Base-by-base conservation (phyloP, 2,329 filamentous ascomycete genomes). In the Thermoascus crustaceus region DNA sequence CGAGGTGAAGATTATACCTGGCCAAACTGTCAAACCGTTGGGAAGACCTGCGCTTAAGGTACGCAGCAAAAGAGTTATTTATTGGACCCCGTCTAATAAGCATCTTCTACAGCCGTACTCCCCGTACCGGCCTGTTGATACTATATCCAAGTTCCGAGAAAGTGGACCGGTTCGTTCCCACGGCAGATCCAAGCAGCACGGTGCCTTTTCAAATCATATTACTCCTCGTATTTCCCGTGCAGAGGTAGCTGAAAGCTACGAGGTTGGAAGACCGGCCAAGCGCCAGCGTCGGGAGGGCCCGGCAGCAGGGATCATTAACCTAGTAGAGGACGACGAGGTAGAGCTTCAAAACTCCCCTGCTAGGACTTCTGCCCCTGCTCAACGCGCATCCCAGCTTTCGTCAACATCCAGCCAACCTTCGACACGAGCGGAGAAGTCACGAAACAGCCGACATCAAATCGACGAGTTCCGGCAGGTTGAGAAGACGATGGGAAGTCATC, bases 151-250 rank as follows among this genome's bases (percentile, higher is more conserved):
- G 27, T 32, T 44, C 10, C 51, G 52, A 33, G 46, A 53, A 17
- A 61, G 57, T 35, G 56, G 55, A 5, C 52, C 58, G n/a, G 49
- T 58, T 24, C 54, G 50, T 24, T 53, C 50, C 7, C 44, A 40
- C 21, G 48, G 50, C 16, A 48, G 42, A 37, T 7, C 35, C 30
- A 47, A 23, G 5, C 34, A 39, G 24, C 16, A 34, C 4, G 22
- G 4, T 22, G 16, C n/a, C n/a, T n/a, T n/a, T n/a, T n/a, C n/a
- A n/a, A n/a, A n/a, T n/a, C n/a, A n/a, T n/a, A n/a, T n/a, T n/a
- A n/a, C n/a, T n/a, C n/a, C n/a, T n/a, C n/a, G n/a, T n/a, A n/a
- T n/a, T n/a, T n/a, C n/a, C n/a, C n/a, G n/a, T n/a, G n/a, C n/a
- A n/a, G n/a, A n/a, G n/a, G n/a, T n/a, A n/a, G n/a, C n/a, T n/a